These are phyloP conservation scores for Larix kaempferi DNA, from an alignment of 75 land plant genomes.

Conservation along the genomic window DNA sequence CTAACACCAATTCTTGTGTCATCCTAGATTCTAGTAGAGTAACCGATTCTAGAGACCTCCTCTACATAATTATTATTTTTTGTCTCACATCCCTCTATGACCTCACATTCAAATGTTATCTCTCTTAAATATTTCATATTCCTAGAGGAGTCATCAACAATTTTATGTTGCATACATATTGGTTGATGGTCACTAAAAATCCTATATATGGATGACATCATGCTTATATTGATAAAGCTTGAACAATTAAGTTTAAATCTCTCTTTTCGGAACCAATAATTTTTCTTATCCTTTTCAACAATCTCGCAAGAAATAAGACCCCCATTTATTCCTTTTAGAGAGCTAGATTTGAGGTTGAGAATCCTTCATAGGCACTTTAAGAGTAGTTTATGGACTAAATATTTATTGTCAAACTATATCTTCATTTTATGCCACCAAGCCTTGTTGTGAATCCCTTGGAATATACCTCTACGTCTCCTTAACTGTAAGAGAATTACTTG, in stretches of 20 bases:
- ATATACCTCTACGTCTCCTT: not conserved
- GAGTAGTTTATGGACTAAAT: not conserved
- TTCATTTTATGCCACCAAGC: not conserved
- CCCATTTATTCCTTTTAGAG: slow-evolving; percentile 2
- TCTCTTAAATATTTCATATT: not conserved
- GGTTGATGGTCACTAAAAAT: not conserved
- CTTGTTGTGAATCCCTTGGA: not conserved
- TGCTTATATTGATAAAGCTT: slow-evolving; percentile 4
- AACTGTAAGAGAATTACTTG: not conserved
- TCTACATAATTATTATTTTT: not conserved
- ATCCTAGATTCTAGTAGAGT: slow-evolving; percentile 5
- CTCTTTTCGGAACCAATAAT: not conserved
- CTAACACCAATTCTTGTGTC: slow-evolving; percentile 4
- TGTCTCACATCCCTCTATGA: not conserved
- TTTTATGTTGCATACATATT: not conserved
- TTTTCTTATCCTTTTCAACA: slow-evolving; percentile 5
- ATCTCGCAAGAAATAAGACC: not conserved
- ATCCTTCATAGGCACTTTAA: not conserved
- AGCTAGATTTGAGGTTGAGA: not conserved
- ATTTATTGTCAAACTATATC: not conserved
- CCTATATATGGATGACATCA: slow-evolving; percentile 8
- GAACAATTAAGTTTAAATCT: not conserved
- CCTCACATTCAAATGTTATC: not conserved
- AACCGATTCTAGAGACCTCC: not conserved
- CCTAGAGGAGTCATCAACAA: not conserved